Evolutionary conservation across 2,329 filamentous ascomycete species (phyloP).

Genomic region (Diaporthe capsici): DNA sequence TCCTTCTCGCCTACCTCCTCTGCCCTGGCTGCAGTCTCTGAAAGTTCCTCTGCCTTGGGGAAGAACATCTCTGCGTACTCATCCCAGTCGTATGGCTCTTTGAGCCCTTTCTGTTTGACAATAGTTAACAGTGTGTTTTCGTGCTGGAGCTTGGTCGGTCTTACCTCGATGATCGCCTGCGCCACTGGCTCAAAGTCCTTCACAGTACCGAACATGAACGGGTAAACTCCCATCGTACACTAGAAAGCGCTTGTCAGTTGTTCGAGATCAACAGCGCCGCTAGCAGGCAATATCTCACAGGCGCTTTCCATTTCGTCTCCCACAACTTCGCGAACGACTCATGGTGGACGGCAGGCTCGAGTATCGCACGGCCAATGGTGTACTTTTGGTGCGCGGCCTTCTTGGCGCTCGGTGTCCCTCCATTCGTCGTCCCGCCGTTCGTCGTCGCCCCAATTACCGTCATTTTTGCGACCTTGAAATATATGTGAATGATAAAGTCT

Average conservation of each 20-base stretch:
- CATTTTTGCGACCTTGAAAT: not conserved
- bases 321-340: constrained; percentile 69
- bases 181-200: constrained; percentile 81
- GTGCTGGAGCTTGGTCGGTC: not conserved
- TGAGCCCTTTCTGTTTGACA: constrained; percentile 15
- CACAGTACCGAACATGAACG: constrained; percentile 80
- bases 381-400: constrained; percentile 8
- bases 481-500: not conserved
- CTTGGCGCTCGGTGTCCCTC: not conserved
- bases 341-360: constrained; percentile 31
- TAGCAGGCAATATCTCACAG: constrained; percentile 59
- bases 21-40: constrained; percentile 64
- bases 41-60: constrained; percentile 71
- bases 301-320: constrained; percentile 83
- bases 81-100: constrained; percentile 45
- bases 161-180: constrained; percentile 65
- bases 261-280: not conserved
- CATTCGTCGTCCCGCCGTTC: not conserved
- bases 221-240: constrained; percentile 54
- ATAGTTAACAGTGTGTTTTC: not conserved
- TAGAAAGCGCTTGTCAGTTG: not conserved
- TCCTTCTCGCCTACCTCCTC: constrained; percentile 62
- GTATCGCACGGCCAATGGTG: constrained; percentile 11
- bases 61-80: constrained; percentile 76
- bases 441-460: not conserved